These are phyloP conservation scores for Ceratobasidium sp. DNA, from an alignment of 1,284 basidiomycete species.

Conservation along the genomic window DNA sequence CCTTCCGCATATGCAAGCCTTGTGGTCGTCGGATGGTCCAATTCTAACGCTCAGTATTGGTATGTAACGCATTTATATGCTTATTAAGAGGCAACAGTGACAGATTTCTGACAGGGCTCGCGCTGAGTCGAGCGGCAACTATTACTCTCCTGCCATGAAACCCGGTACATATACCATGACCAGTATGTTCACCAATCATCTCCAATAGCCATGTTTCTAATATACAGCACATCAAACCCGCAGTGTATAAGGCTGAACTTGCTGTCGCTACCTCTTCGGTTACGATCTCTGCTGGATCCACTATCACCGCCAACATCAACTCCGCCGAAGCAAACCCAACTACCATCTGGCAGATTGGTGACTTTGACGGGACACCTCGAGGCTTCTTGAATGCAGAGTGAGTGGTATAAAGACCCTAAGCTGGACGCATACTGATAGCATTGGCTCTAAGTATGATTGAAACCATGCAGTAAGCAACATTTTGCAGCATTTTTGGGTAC, in stretches of 20 bases:
- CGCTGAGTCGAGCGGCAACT: constrained; percentile 59
- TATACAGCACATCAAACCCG: background rate
- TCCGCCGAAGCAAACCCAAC: constrained; percentile 57
- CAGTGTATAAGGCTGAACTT: constrained; percentile 61
- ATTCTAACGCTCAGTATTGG: constrained; percentile 65
- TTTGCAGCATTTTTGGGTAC: too few relatives aligned
- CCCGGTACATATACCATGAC: constrained; percentile 65
- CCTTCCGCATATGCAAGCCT: constrained; percentile 57
- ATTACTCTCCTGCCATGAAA: constrained; percentile 63
- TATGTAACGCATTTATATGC: constrained; percentile 8
- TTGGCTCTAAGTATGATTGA: constrained; percentile 60
- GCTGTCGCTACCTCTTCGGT: constrained; percentile 62
- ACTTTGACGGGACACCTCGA: constrained; percentile 63
- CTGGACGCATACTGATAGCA: background rate
- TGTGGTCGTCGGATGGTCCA: constrained; percentile 58
- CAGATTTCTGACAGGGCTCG: constrained; percentile 40
- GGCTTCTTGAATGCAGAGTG: constrained; percentile 65
- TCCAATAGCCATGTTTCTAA: background rate
- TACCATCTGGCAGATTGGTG: constrained; percentile 65
- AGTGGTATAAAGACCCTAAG: constrained; percentile 36
- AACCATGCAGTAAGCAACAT: constrained; percentile 64
- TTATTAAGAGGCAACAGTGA: background rate
- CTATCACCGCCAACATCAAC: constrained; percentile 55
- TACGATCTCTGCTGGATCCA: constrained; percentile 60
- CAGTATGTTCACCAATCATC: constrained; percentile 24